Base-by-base conservation (phyloP, 345 rosid species). In the Arabis hirsuta region DNA sequence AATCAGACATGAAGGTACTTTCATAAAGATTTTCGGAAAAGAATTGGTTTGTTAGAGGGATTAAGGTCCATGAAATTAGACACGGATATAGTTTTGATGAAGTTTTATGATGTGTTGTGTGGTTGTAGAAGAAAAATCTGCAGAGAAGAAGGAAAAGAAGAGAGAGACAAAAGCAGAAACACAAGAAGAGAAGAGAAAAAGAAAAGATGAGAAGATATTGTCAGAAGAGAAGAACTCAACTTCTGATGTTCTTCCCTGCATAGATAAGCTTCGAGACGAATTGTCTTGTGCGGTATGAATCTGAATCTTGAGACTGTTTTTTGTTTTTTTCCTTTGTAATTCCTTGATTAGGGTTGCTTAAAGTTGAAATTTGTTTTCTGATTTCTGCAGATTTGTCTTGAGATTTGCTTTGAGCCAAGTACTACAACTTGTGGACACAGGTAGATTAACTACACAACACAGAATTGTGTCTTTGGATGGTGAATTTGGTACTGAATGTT, bases 351-450 rank as follows among this genome's bases (percentile, higher is more conserved):
- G 31, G n/a, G 41, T 57, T 27, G 36, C 34, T 65, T 26, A 7
- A 67, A 43, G 41, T 57, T 24, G 53, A 36, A 5, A 2, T 45
- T 16, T 39, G 24, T 6, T 34, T 55, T 22, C 14, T 56, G 58
- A 22, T 64, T 7, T 65, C 39, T 62, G 62, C 89, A 94, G 98
- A 88, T 94, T 53, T 91, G 98, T 78, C 77, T 94, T 67, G 98
- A 94, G 79, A 88, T 94, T 55, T 94, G 98, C 81, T 94, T 58
- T 79, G 98, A 94, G 76, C 98, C 98, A 1, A 91, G 96, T 46
- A 91, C 97, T 63, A 94, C 98, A 61, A 61, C 96, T 74, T 91
- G 96, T 78, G 97, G 98, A 47, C 98, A 94, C 84, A 94, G 97
- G 96, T 91, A 71, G 57, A 36, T 55, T n/a, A 36, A 10, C 68